phyloP scores from a whole-genome alignment of 83 land plant genomes.

The Isoetes engelmannii region DNA sequence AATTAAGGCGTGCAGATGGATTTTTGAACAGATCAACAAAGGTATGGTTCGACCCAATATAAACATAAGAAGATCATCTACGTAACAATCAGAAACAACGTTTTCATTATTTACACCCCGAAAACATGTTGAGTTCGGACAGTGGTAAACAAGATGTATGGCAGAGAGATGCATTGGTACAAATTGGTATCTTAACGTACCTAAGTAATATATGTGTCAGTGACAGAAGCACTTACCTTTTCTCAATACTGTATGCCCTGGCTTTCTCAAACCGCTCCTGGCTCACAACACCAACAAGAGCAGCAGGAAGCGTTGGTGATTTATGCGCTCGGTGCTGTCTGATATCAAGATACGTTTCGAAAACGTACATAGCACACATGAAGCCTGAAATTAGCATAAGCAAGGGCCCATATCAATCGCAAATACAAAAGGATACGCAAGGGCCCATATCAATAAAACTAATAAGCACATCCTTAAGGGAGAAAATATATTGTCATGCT shows the following conservation, averaged over 20 bases:
- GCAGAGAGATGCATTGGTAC: no score
- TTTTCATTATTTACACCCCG: no score
- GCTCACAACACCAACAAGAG: constrained; percentile 76
- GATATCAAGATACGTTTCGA: constrained; percentile 81
- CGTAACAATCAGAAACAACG: no score
- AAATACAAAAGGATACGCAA: not conserved
- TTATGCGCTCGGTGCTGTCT: constrained; percentile 79
- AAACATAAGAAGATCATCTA: no score
- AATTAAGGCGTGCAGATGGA: no score
- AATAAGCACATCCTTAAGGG: no score
- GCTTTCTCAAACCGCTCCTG: constrained; percentile 91
- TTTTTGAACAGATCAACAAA: no score
- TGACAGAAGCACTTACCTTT: constrained; percentile 42
- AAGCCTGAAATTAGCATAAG: constrained; percentile 44
- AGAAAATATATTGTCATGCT: no score
- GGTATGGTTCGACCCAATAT: no score
- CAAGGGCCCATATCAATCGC: not conserved
- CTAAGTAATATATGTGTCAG: not conserved
- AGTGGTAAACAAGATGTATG: no score
- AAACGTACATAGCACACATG: constrained; percentile 73
- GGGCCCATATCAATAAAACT: not conserved
- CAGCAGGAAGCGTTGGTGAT: constrained; percentile 66
- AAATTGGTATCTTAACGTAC: no score
- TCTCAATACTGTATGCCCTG: constrained; percentile 89
- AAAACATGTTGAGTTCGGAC: no score